A percentile compares a stretch with the other conserved stretches of the same genome.
Evolutionary conservation across 352 stramenopile genomes (phyloP).

Genomic region (Phytophthora citrophthora): DNA sequence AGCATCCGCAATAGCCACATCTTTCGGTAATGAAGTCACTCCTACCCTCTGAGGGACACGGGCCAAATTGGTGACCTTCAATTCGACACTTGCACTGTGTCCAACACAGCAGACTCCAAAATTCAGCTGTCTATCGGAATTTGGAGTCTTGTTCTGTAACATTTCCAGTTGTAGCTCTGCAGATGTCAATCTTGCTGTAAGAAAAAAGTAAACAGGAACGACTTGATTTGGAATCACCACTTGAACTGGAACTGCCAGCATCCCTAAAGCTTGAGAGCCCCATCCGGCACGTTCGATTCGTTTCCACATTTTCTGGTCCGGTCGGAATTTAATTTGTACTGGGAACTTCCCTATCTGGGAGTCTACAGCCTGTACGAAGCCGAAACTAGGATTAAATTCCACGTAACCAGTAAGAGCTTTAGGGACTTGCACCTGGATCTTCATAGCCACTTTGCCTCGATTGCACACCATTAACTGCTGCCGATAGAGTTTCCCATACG

Average conservation of each 20-base stretch:
- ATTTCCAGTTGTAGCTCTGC: slow-evolving; percentile 17
- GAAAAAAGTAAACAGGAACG: slow-evolving; percentile 44
- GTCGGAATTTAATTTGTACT: slow-evolving; percentile 78
- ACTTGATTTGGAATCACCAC: slow-evolving; percentile 72
- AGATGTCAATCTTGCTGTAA: slow-evolving; percentile 41
- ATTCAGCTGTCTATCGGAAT: slow-evolving; percentile 14
- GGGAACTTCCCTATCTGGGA: slow-evolving; percentile 47
- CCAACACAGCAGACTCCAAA: slow-evolving; percentile 51
- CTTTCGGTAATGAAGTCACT: slow-evolving; percentile 31
- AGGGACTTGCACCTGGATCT: slow-evolving; percentile 78
- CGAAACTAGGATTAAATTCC: slow-evolving; percentile 86
- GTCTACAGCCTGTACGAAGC: slow-evolving; percentile 76
- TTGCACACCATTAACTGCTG: slow-evolving; percentile 84
- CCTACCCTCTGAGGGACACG: slow-evolving; percentile 47
- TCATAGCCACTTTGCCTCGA: slow-evolving; percentile 87
- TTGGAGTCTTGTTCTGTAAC: slow-evolving; percentile 2
- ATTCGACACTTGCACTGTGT: slow-evolving; percentile 37
- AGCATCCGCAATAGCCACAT: slow-evolving; percentile 34
- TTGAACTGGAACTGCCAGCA: slow-evolving; percentile 53
- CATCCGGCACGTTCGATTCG: slow-evolving; percentile 50
- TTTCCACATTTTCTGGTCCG: slow-evolving; percentile 52
- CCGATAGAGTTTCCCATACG: slow-evolving; percentile 89
- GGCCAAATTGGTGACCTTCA: slow-evolving; percentile 39
- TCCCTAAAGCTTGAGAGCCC: slow-evolving; percentile 40
- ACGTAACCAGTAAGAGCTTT: slow-evolving; percentile 62